Conservation (phyloP, 768 basidiomycete species). For the Suillus placidus region DNA sequence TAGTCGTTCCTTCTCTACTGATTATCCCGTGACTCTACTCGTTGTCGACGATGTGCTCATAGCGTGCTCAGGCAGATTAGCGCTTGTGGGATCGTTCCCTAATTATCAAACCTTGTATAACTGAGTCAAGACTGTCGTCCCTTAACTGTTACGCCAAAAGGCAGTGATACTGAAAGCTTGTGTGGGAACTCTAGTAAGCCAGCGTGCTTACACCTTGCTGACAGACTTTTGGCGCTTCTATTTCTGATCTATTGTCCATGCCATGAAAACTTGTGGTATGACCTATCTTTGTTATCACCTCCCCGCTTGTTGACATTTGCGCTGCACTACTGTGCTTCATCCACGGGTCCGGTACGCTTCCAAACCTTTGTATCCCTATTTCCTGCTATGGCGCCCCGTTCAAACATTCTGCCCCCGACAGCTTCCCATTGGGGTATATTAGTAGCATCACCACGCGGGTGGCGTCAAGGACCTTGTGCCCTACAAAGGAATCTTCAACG, state of each 20-base stretch:
- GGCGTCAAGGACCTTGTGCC: conserved; percentile 50
- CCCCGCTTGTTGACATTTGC: not conserved
- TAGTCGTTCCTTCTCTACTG: not conserved
- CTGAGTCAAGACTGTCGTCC: too few relatives aligned
- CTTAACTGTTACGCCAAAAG: too few relatives aligned
- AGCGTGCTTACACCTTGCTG: not conserved
- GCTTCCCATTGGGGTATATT: conserved; percentile 51
- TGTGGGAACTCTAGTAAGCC: too few relatives aligned
- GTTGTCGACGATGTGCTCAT: not conserved
- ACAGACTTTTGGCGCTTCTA: not conserved
- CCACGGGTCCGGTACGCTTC: not conserved
- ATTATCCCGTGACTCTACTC: not conserved
- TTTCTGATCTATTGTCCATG: not conserved
- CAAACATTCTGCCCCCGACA: conserved; percentile 16
- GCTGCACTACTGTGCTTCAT: not conserved
- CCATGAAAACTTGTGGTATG: not conserved
- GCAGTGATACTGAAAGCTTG: too few relatives aligned
- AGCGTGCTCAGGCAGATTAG: not conserved
- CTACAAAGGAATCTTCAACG: conserved; percentile 46
- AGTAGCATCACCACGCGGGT: conserved; percentile 41
- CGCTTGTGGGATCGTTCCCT: not conserved
- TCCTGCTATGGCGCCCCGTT: not conserved
- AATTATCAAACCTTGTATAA: not conserved
- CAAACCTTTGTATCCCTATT: not conserved
- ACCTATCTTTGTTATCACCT: conserved; percentile 7